phyloP scores from a whole-genome alignment of 2,329 filamentous ascomycete genomes.

The Hirsutella thompsonii region DNA sequence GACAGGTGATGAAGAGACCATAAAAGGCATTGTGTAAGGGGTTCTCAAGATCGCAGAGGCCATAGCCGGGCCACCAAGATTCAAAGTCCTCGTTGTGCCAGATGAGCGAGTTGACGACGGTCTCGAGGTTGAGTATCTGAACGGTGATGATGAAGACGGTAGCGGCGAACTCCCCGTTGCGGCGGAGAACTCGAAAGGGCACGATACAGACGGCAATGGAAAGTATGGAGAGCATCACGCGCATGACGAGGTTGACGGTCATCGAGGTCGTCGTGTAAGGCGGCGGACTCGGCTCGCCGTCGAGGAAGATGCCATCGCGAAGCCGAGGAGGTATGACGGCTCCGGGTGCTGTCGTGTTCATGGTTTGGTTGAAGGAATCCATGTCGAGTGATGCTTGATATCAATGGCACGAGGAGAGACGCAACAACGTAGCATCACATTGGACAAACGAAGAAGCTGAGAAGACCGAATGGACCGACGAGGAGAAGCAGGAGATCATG shows the following conservation, averaged over 20 bases:
- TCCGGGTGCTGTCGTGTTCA: neutral
- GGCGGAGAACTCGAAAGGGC: constrained; percentile 35
- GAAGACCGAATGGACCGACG: too few relatives aligned
- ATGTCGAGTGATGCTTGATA: neutral
- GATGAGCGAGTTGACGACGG: constrained; percentile 35
- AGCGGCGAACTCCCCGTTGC: constrained; percentile 41
- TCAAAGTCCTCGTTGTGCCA: constrained; percentile 39
- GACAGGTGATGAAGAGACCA: constrained; percentile 33
- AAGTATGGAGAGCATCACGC: constrained; percentile 32
- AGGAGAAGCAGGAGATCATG: too few relatives aligned
- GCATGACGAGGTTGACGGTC: constrained; percentile 32
- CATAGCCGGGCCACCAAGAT: constrained; percentile 37
- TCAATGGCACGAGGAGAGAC: too few relatives aligned
- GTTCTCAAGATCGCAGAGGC: constrained; percentile 39
- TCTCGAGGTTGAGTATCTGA: constrained; percentile 32
- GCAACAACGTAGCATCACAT: too few relatives aligned
- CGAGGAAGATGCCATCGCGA: constrained; percentile 3
- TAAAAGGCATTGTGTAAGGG: constrained; percentile 33
- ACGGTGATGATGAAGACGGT: constrained; percentile 33
- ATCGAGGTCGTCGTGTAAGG: constrained; percentile 17
- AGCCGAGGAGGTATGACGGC: neutral
- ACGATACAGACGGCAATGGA: constrained; percentile 34
- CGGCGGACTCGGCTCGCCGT: neutral
- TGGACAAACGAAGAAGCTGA: too few relatives aligned
- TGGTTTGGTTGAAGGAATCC: neutral